A percentile compares a stretch with the other conserved stretches of the same genome.
phyloP scores from a whole-genome alignment of 2,329 filamentous ascomycete species.

The Pseudopithomyces maydicus region DNA sequence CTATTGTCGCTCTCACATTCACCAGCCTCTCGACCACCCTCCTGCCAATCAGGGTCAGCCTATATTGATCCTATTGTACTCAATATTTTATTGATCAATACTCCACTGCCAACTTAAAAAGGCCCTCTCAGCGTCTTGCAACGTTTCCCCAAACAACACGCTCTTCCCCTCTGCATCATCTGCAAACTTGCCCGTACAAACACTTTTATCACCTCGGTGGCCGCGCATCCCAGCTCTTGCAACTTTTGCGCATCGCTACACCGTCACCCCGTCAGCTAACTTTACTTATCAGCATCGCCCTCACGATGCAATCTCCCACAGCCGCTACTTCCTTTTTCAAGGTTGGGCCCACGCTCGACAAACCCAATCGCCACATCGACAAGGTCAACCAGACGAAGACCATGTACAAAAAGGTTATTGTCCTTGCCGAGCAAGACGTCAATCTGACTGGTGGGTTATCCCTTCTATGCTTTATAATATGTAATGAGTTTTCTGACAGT shows the following conservation, averaged over 20 bases:
- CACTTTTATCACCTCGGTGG: neutral
- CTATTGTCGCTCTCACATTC: neutral
- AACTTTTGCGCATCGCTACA: neutral
- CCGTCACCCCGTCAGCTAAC: neutral
- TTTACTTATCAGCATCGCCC: neutral
- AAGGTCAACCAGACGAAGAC: conserved; percentile 12
- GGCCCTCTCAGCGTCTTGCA: neutral
- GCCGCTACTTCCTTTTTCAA: neutral
- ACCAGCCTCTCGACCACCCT: neutral
- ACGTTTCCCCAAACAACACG: neutral
- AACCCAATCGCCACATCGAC: conserved; percentile 7
- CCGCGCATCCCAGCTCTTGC: too few relatives aligned
- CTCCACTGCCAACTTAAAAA: neutral
- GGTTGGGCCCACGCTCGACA: neutral
- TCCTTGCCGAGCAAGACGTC: conserved; percentile 41
- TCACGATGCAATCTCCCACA: neutral
- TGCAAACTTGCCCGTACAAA: neutral
- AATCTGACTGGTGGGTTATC: conserved; percentile 36
- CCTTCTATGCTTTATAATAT: too few relatives aligned
- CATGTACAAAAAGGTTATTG: conserved; percentile 36
- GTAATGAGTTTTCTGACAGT: neutral
- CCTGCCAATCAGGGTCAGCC: conserved; percentile 3
- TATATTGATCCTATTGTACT: neutral
- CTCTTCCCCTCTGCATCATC: neutral
- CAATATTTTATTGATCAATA: neutral